Percentiles rank a stretch among this genome's conserved stretches.
phyloP scores from a whole-genome alignment of 164 flowering plant species.

The Berberis thunbergii region DNA sequence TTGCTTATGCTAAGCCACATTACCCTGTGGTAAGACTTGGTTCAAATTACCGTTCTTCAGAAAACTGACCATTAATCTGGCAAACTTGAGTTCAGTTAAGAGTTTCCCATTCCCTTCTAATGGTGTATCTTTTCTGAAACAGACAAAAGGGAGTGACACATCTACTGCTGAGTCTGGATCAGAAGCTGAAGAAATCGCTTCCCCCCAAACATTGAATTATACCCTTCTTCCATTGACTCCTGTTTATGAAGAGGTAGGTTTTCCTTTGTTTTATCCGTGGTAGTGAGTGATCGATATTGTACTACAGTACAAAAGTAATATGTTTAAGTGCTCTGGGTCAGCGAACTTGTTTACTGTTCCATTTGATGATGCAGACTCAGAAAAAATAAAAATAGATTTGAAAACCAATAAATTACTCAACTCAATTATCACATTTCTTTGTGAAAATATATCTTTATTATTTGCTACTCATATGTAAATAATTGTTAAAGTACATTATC shows the following conservation, averaged over 20 bases:
- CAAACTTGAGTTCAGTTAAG: background rate
- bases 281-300: background rate
- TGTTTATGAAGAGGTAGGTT: conserved; percentile 79
- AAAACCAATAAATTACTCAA: no score
- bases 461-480: no score
- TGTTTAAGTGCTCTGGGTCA: background rate
- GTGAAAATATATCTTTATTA: no score
- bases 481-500: no score
- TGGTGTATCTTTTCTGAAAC: conserved; percentile 13
- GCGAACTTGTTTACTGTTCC: background rate
- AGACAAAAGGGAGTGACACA: conserved; percentile 81
- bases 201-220: conserved; percentile 57
- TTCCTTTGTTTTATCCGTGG: background rate
- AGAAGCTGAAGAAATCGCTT: conserved; percentile 85
- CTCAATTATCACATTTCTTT: no score
- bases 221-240: conserved; percentile 72
- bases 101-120: background rate
- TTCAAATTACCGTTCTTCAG: background rate
- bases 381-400: no score
- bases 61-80: background rate
- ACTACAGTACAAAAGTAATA: background rate
- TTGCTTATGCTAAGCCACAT: conserved; percentile 79
- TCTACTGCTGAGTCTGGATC: conserved; percentile 97
- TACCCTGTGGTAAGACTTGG: conserved; percentile 44
- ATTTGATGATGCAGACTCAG: no score